phyloP scores from a whole-genome alignment of 2,329 filamentous ascomycete genomes.

The Domatiomyces globalis region DNA sequence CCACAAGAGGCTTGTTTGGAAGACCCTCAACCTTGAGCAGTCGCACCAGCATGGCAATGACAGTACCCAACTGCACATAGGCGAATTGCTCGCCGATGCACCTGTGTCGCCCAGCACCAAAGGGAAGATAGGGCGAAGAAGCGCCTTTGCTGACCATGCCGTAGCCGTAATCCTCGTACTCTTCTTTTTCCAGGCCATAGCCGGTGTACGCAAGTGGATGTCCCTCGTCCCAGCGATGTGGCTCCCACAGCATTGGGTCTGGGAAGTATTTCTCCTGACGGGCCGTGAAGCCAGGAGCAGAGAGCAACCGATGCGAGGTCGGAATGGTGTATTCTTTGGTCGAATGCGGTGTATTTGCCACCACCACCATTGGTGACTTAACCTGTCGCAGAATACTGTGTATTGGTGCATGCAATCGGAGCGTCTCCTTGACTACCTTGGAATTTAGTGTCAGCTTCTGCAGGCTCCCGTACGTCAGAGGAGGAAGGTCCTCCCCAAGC shows the following conservation, averaged over 20 bases:
- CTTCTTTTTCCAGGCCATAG: conserved; percentile 31
- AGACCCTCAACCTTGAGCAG: conserved; percentile 46
- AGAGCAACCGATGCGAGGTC: conserved; percentile 63
- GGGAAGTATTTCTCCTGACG: conserved; percentile 64
- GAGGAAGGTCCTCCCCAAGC: conserved; percentile 41
- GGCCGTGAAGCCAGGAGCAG: conserved; percentile 70
- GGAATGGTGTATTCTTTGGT: conserved; percentile 63
- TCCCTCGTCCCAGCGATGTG: conserved; percentile 71
- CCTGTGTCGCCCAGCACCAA: conserved; percentile 80
- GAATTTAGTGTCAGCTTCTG: conserved; percentile 46
- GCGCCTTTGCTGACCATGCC: conserved; percentile 85
- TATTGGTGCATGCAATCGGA: conserved; percentile 57
- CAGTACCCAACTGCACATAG: conserved; percentile 72
- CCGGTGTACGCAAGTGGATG: conserved; percentile 37
- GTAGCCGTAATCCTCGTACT: conserved; percentile 82
- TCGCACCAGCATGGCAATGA: conserved; percentile 48
- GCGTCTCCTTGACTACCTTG: conserved; percentile 56
- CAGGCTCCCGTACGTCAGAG: conserved; percentile 46
- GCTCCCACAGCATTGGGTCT: conserved; percentile 70
- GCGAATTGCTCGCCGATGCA: conserved; percentile 97
- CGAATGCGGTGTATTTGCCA: conserved; percentile 47
- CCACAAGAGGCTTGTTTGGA: conserved; percentile 42
- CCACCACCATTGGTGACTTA: conserved; percentile 48
- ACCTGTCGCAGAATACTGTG: conserved; percentile 62
- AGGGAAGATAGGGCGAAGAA: conserved; percentile 79